A percentile compares a stretch with the other conserved stretches of the same genome.
phyloP scores from a whole-genome alignment of 495 filamentous ascomycete species.

The Penicillium simplicissimum region DNA sequence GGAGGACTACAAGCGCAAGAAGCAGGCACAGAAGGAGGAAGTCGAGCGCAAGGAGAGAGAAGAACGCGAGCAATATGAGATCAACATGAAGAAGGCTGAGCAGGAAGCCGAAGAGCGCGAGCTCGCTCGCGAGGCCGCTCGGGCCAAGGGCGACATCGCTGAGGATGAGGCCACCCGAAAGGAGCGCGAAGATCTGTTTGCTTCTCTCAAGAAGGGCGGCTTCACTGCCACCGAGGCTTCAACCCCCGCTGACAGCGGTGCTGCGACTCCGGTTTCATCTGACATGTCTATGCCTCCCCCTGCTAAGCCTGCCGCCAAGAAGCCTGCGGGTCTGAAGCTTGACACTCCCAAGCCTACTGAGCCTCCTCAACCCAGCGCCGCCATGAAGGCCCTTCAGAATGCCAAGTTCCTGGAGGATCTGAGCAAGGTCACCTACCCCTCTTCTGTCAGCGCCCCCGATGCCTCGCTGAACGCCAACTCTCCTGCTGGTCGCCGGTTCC shows the following conservation, averaged over 20 bases:
- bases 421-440: constrained; percentile 69
- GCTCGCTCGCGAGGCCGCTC: constrained; percentile 50
- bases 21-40: constrained; percentile 62
- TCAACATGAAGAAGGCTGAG: constrained; percentile 59
- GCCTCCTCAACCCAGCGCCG: constrained; percentile 85
- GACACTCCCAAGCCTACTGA: constrained; percentile 81
- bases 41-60: constrained; percentile 61
- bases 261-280: constrained; percentile 56
- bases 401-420: constrained; percentile 80
- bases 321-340: constrained; percentile 81
- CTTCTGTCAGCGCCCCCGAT: constrained; percentile 81
- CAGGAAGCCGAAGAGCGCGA: constrained; percentile 57
- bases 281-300: constrained; percentile 57
- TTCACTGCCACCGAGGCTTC: constrained; percentile 48
- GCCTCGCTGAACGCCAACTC: constrained; percentile 79
- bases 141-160: constrained; percentile 40
- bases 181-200: constrained; percentile 52
- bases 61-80: constrained; percentile 48
- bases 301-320: constrained; percentile 60
- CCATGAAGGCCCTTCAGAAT: constrained; percentile 84
- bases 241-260: constrained; percentile 55
- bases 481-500: constrained; percentile 77
- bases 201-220: constrained; percentile 57
- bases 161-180: constrained; percentile 42
- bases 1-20: constrained; percentile 60